A percentile compares a stretch with the other conserved stretches of the same genome.
Conservation (phyloP, 1,284 basidiomycete species). For the Puccinia hordei region DNA sequence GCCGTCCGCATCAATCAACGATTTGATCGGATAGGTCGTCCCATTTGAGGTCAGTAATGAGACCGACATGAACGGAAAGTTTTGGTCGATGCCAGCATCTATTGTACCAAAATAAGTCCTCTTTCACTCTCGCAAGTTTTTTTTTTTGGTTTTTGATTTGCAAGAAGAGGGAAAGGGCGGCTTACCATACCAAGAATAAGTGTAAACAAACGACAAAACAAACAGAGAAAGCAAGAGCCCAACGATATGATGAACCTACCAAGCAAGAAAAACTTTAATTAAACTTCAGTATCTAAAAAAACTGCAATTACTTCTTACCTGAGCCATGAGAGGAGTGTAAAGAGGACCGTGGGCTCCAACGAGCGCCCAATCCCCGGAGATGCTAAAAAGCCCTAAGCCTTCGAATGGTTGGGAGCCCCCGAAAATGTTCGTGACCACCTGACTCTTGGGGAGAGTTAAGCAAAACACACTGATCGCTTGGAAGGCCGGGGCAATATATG, state of each 20-base stretch:
- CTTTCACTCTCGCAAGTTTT: neutral
- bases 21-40: constrained; percentile 36
- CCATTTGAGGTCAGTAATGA: constrained; percentile 31
- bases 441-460: constrained; percentile 30
- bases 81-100: constrained; percentile 42
- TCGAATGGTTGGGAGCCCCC: constrained; percentile 48
- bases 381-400: constrained; percentile 42
- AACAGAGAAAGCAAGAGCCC: constrained; percentile 42
- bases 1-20: constrained; percentile 30
- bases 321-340: constrained; percentile 40
- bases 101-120: neutral
- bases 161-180: neutral
- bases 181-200: constrained; percentile 50
- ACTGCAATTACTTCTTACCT: constrained; percentile 22
- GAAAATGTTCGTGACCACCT: constrained; percentile 39
- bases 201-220: constrained; percentile 42
- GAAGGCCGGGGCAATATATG: constrained; percentile 40
- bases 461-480: constrained; percentile 50
- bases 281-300: neutral
- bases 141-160: neutral
- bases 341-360: constrained; percentile 47
- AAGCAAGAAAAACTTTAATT: neutral
- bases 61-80: constrained; percentile 49
- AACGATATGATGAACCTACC: constrained; percentile 49
- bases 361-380: constrained; percentile 45